phyloP scores from a whole-genome alignment of 2,329 filamentous ascomycete species.

The Hypoxylon sp. region DNA sequence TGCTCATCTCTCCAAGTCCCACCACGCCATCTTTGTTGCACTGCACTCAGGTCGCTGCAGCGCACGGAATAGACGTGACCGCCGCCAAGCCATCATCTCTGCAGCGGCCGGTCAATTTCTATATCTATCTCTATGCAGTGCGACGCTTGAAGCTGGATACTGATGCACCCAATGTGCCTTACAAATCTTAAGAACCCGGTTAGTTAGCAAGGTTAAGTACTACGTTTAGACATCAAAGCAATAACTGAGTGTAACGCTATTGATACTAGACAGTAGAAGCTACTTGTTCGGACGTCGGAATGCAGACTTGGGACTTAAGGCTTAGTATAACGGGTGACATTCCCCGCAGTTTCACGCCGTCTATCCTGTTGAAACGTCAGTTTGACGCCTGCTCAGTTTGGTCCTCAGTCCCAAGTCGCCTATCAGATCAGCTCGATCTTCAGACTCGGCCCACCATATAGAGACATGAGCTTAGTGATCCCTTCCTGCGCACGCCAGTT shows the following conservation, averaged over 20 bases:
- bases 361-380: background rate
- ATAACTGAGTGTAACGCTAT: conserved; percentile 21
- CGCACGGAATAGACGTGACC: conserved; percentile 39
- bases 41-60: conserved; percentile 34
- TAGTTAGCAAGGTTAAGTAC: conserved; percentile 8
- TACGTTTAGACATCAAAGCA: conserved; percentile 13
- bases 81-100: conserved; percentile 32
- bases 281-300: conserved; percentile 13
- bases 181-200: conserved; percentile 28
- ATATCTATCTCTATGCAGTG: conserved; percentile 33
- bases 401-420: background rate
- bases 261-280: conserved; percentile 1
- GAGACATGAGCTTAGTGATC: background rate
- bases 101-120: conserved; percentile 32
- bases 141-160: conserved; percentile 23
- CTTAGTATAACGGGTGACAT: conserved; percentile 1
- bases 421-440: conserved; percentile 8
- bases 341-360: conserved; percentile 5
- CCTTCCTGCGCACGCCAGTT: background rate
- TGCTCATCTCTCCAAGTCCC: conserved; percentile 20
- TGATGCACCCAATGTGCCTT: conserved; percentile 16
- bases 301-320: background rate
- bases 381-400: background rate
- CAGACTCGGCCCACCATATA: background rate
- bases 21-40: conserved; percentile 41